phyloP scores from a whole-genome alignment of 1,284 basidiomycete species.

The Cerioporus squamosus region DNA sequence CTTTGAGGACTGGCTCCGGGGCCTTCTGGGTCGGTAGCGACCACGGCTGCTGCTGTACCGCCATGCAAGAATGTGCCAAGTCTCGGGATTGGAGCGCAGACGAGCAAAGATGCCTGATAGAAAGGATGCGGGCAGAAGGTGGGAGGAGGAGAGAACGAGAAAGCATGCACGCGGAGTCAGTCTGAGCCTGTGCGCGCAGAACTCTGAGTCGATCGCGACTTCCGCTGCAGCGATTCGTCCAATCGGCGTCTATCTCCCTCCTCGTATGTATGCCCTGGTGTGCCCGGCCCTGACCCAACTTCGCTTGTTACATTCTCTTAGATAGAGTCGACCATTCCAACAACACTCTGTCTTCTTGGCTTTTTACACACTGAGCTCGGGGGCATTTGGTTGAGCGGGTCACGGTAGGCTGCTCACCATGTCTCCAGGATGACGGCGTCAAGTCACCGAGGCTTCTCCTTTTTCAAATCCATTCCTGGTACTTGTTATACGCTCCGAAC shows the following conservation, averaged over 20 bases:
- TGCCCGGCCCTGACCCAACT: too few species aligned
- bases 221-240: neutral
- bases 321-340: too few species aligned
- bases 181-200: neutral
- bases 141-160: constrained; percentile 1
- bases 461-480: too few species aligned
- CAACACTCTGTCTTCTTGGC: too few species aligned
- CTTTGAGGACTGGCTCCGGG: constrained; percentile 73
- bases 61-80: constrained; percentile 33
- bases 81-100: constrained; percentile 2
- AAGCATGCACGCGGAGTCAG: constrained; percentile 14
- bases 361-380: too few species aligned
- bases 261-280: too few species aligned
- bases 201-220: neutral
- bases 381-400: too few species aligned
- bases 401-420: too few species aligned
- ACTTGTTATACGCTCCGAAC: too few species aligned
- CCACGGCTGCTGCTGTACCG: constrained; percentile 59
- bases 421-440: too few species aligned
- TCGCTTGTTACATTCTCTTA: too few species aligned
- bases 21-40: constrained; percentile 48
- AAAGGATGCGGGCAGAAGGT: neutral
- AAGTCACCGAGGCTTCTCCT: too few species aligned
- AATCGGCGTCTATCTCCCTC: neutral
- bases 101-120: constrained; percentile 5